Evolutionary conservation across 345 rosid species (phyloP), one percentile per base, ranked within the genome.

Genomic region (Murraya koenigii): DNA sequence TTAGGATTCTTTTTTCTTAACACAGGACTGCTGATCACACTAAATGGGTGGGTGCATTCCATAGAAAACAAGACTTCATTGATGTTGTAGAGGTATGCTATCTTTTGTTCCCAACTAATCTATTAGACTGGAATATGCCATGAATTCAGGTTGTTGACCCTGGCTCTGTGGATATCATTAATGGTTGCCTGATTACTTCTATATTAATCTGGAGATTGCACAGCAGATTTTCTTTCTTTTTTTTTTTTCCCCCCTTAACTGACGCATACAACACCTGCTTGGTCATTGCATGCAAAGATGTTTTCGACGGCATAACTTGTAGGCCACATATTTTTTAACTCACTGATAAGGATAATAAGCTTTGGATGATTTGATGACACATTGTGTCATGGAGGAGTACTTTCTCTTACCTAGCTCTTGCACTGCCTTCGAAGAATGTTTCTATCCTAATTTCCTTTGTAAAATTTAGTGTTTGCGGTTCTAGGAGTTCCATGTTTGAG

Each of bases 1-100:
- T n/a, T 78, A 2, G 52, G 32, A 62, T 59, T 67, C 15, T 62
- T 15, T 79, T 15, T 5, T n/a, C 74, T 49, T 81, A 47, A 41
- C 74, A 62, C 89, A 96, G 98, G 82, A 94, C 89, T 75, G 91
- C 98, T 0, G 97, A 96, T 88, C 97, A 96, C 80, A 91, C 91
- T 2, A 96, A 94, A 79, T 94, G 97, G 97, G 81, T 94, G 30
- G 99, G 99, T 79, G 89, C 87, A 25, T 96, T 94, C 79, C 91
- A 86, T 49, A 78, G 82, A 20, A 94, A 96, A 62, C 98, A 96
- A 81, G 98, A 96, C 85, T 96, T 96, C 78, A 85, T 94, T 66
- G 97, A 92, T 77, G 98, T 91, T 68, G 91, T 92, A 41, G 98
- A 94, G 99, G 98, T 94, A 84, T 75, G 49, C 28, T 47, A 54